These are phyloP conservation scores for Hura crepitans DNA, from an alignment of 441 rosid genomes.

Conservation along the genomic window DNA sequence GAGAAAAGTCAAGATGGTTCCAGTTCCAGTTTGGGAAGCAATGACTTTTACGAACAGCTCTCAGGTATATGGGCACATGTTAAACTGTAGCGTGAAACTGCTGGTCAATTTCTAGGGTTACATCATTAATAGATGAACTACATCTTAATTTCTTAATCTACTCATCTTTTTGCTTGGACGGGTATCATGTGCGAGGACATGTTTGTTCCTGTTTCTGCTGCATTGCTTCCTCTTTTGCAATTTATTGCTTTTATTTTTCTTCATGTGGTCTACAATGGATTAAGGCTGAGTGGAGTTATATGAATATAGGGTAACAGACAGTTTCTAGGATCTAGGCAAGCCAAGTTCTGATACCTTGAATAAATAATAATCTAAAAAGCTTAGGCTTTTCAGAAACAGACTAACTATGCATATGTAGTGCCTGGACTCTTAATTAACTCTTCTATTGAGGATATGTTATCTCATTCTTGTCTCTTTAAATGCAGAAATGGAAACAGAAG, in stretches of 20 bases:
- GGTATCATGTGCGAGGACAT: background rate
- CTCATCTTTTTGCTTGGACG: background rate
- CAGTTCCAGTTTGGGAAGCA: constrained; percentile 41
- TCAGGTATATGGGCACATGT: constrained; percentile 43
- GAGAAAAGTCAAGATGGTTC: constrained; percentile 53
- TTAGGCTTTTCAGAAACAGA: background rate
- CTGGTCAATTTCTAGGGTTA: constrained; percentile 2
- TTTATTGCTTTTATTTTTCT: background rate
- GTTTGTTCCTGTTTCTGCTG: background rate
- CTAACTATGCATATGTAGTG: background rate
- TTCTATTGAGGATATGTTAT: background rate
- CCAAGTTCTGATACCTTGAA: background rate
- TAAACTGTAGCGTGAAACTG: background rate
- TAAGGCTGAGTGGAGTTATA: background rate
- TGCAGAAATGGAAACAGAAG: constrained; percentile 86
- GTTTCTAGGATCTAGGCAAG: background rate
- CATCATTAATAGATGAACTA: constrained; percentile 3
- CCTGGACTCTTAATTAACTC: background rate
- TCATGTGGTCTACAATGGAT: background rate
- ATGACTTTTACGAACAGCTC: constrained; percentile 51
- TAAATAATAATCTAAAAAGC: background rate
- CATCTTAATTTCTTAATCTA: background rate
- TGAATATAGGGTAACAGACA: background rate
- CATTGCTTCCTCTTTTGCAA: background rate
- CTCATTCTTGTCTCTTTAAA: constrained; percentile 19